Percentiles rank a stretch among this genome's conserved stretches.
These are phyloP conservation scores for Cephaloascus fragrans DNA, from an alignment of 805 yeast genomes.

Conservation along the genomic window DNA sequence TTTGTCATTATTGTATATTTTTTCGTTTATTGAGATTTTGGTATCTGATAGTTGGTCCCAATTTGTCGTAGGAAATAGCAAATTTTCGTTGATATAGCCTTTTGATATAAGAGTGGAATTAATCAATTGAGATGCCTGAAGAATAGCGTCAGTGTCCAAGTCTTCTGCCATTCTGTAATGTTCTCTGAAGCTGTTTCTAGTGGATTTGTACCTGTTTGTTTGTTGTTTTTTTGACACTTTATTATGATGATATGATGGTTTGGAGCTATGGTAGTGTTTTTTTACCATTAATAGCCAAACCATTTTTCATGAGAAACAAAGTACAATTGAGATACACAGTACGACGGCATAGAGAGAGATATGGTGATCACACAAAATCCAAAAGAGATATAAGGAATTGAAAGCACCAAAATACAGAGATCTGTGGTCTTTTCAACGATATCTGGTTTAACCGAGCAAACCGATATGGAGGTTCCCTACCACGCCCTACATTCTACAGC, in stretches of 20 bases:
- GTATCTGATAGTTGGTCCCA: constrained; percentile 19
- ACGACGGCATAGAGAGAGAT: too few species aligned
- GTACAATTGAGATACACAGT: too few species aligned
- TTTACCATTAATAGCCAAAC: too few species aligned
- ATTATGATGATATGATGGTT: too few species aligned
- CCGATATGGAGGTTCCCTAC: too few species aligned
- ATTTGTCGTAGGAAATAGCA: constrained; percentile 23
- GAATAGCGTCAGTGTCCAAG: constrained; percentile 21
- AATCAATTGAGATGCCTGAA: constrained; percentile 24
- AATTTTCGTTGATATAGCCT: constrained; percentile 21
- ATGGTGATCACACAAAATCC: background rate
- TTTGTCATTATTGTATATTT: constrained; percentile 24
- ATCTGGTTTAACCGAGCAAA: too few species aligned
- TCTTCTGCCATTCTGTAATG: constrained; percentile 1
- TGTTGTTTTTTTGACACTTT: too few species aligned
- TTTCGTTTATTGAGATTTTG: constrained; percentile 19
- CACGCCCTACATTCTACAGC: too few species aligned
- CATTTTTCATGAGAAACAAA: too few species aligned
- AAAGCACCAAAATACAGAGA: too few species aligned
- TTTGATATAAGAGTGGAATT: constrained; percentile 23
- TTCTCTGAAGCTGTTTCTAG: background rate
- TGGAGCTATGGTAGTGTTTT: too few species aligned
- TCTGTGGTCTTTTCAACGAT: too few species aligned
- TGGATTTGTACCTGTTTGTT: background rate
- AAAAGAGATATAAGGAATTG: background rate